Conservation (phyloP, 805 yeast genomes). For the Kuraishia hungarica region DNA sequence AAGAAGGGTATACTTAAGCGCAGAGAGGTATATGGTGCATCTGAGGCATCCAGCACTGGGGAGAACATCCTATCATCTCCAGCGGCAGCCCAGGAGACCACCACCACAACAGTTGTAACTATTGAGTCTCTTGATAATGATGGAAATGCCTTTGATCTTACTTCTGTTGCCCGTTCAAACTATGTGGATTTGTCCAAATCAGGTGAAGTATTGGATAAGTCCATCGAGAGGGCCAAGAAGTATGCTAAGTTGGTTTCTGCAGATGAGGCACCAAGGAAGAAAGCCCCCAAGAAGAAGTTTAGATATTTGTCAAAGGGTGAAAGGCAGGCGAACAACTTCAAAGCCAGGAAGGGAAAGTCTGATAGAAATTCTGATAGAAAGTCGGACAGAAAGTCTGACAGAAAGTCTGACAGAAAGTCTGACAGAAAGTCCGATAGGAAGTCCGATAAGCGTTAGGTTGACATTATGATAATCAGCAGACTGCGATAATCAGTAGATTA, state of each 20-base stretch:
- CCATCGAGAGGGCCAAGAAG: slow-evolving; percentile 72
- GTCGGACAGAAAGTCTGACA: no score
- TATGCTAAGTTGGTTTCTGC: slow-evolving; percentile 66
- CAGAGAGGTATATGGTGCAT: slow-evolving; percentile 30
- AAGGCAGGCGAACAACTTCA: slow-evolving; percentile 41
- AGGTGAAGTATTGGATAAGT: slow-evolving; percentile 60
- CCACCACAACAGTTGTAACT: slow-evolving; percentile 30
- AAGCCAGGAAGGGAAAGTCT: slow-evolving; percentile 20
- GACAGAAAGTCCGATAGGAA: no score
- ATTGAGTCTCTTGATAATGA: slow-evolving; percentile 50
- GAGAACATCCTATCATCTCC: not conserved
- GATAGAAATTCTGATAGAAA: no score
- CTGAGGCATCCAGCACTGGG: slow-evolving; percentile 10
- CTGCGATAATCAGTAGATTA: no score
- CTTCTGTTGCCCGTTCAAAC: slow-evolving; percentile 47
- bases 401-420: no score
- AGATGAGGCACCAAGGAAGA: slow-evolving; percentile 28
- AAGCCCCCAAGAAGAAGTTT: slow-evolving; percentile 65
- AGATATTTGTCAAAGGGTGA: slow-evolving; percentile 80
- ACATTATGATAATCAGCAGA: no score
- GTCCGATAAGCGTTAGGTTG: no score
- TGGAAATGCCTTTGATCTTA: slow-evolving; percentile 25
- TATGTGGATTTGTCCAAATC: slow-evolving; percentile 65
- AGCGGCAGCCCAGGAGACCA: slow-evolving; percentile 23
- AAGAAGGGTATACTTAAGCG: slow-evolving; percentile 36